Evolutionary conservation across 208 protist species (phyloP), one percentile per base, ranked within the genome.

Genomic region (Wallacemonas sp.): DNA sequence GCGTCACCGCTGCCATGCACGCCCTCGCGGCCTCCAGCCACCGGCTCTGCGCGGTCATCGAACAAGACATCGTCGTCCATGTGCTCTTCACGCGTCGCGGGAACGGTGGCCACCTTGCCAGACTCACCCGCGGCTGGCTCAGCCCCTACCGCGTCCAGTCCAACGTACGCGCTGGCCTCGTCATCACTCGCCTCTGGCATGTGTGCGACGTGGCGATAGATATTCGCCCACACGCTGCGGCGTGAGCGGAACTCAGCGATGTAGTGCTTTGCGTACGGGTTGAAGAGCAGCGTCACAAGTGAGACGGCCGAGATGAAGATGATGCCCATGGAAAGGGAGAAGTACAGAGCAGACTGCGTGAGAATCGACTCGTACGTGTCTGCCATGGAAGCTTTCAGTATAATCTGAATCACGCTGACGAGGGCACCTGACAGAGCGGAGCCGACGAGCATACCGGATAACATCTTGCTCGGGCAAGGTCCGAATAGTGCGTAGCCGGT

Each of bases 401-500:
- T 78, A 30, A 94, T 86, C 65, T 92, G 84, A 31, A 96, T 46
- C 31, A 85, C n/a, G 6, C 82, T 88, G 36, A 90, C 77, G 6
- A 91, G 41, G 15, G 70, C 75, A 19, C 91, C 88, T 8, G 72
- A 86, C 51, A 86, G 27, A 2, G 84, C 75, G 22, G 73, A 81
- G 36, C 93, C 93, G 38, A 82, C 58, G 33, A 97, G 77, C 61
- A 94, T 79, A 17, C 74, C 86, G 9, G 86, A 77, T 39, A 86
- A 68, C 60, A 84, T 89, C 39, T 84, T 87, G 11, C 66, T 51
- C 14, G 91, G 91, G 54, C 88, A 88, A 0, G 82, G 76, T 12
- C 78, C 85, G 44, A 93, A 93, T 19, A 97, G 58, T 22, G 90
- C 91, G 70, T 96, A 97, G n/a, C 89, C 82, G 15, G 84, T 93